Evolutionary conservation across 345 rosid species (phyloP).

Genomic region (Gossypium turneri): DNA sequence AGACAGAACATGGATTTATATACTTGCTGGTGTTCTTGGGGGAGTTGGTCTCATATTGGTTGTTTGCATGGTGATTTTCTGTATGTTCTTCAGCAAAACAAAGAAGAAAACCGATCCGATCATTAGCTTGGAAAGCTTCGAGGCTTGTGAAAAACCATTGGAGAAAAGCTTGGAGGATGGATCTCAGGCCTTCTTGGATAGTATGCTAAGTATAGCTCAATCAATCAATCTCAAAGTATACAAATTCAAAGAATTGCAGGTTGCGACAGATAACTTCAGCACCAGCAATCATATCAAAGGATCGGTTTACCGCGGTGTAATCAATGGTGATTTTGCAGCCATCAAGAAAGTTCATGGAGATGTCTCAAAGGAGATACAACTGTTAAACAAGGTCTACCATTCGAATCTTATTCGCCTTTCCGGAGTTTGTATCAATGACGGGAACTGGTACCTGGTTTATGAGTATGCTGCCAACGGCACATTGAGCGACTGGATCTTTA

Average conservation of each 20-base stretch:
- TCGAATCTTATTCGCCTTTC: conserved; percentile 65
- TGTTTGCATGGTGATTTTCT: conserved; percentile 31
- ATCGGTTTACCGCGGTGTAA: conserved; percentile 55
- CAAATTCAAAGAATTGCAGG: conserved; percentile 48
- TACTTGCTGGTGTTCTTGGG: conserved; percentile 39
- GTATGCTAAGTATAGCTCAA: conserved; percentile 44
- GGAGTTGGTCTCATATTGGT: conserved; percentile 38
- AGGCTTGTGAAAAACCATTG: conserved; percentile 31
- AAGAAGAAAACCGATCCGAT: conserved; percentile 23
- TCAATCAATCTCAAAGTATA: conserved; percentile 56
- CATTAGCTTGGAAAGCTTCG: conserved; percentile 25
- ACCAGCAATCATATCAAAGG: conserved; percentile 44
- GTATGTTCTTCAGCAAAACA: conserved; percentile 19
- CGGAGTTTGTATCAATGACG: conserved; percentile 61
- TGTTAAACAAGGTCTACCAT: conserved; percentile 63
- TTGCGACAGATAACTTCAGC: conserved; percentile 65
- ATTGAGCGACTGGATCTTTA: conserved; percentile 64
- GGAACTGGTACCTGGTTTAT: conserved; percentile 69
- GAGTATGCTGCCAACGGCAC: conserved; percentile 69
- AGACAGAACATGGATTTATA: conserved; percentile 53
- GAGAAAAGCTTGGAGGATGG: conserved; percentile 41
- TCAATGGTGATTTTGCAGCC: conserved; percentile 66
- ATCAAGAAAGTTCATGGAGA: conserved; percentile 71
- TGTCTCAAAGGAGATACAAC: conserved; percentile 58
- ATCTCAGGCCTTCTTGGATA: conserved; percentile 37